Percentiles rank a stretch among this genome's conserved stretches.
Evolutionary conservation across 1,139 yeast species (phyloP).

Genomic region (Taiozyma sp.): DNA sequence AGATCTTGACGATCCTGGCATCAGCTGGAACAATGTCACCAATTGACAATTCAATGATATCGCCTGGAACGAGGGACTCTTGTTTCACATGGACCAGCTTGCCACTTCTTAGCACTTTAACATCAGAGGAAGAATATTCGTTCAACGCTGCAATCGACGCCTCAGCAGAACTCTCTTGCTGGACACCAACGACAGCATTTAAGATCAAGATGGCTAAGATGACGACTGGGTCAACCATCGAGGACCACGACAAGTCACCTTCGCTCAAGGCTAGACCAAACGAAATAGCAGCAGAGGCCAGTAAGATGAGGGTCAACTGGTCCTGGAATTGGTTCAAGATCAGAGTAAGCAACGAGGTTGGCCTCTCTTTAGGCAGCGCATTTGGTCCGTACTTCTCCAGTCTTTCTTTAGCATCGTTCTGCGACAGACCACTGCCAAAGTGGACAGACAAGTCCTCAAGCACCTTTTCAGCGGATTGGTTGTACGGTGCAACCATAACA

Average conservation of each 20-base stretch:
- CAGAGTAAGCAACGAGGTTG: slow-evolving; percentile 30
- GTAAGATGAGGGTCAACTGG: slow-evolving; percentile 31
- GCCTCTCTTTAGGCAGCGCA: slow-evolving; percentile 27
- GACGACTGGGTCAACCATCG: slow-evolving; percentile 34
- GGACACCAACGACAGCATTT: slow-evolving; percentile 38
- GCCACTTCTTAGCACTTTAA: slow-evolving; percentile 39
- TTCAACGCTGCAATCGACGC: slow-evolving; percentile 34
- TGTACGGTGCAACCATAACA: slow-evolving; percentile 9
- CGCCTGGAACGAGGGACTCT: slow-evolving; percentile 65
- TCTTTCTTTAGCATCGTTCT: slow-evolving; percentile 10
- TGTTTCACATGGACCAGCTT: slow-evolving; percentile 34
- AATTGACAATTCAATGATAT: slow-evolving; percentile 54
- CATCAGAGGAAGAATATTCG: slow-evolving; percentile 36
- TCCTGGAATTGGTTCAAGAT: slow-evolving; percentile 34
- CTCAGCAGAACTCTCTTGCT: slow-evolving; percentile 38
- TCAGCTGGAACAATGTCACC: slow-evolving; percentile 85
- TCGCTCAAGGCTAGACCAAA: slow-evolving; percentile 28
- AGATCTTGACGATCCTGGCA: slow-evolving; percentile 46
- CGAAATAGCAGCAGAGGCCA: slow-evolving; percentile 34
- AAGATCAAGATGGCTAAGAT: slow-evolving; percentile 31
- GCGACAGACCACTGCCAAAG: slow-evolving; percentile 11
- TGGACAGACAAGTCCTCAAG: slow-evolving; percentile 12
- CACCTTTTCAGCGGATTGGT: slow-evolving; percentile 6
- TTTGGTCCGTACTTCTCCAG: slow-evolving; percentile 19
- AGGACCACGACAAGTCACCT: slow-evolving; percentile 28